Percentiles rank a stretch among this genome's conserved stretches.
These are phyloP conservation scores for Ceratobasidium sp. DNA, from an alignment of 1,284 basidiomycete genomes.

Conservation along the genomic window DNA sequence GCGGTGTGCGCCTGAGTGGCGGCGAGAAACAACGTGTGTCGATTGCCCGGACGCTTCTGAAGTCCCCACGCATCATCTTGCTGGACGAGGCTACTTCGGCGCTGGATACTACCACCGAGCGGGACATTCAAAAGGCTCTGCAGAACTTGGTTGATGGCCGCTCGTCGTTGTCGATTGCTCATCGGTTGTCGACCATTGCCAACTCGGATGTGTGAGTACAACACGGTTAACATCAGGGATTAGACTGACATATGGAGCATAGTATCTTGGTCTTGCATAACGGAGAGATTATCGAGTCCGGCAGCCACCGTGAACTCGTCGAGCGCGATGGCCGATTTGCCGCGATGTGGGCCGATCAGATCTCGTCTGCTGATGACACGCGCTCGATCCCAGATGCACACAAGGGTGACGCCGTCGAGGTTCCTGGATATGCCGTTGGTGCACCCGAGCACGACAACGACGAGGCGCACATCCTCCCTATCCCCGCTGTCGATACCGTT, in stretches of 20 bases:
- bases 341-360: conserved; percentile 81
- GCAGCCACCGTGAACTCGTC: conserved; percentile 74
- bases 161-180: conserved; percentile 79
- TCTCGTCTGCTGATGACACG: conserved; percentile 60
- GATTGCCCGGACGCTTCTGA: conserved; percentile 83
- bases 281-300: conserved; percentile 80
- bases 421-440: conserved; percentile 27
- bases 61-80: conserved; percentile 78
- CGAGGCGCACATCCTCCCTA: conserved; percentile 19
- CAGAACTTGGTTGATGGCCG: conserved; percentile 71
- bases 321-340: conserved; percentile 73
- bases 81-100: conserved; percentile 81
- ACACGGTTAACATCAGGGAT: conserved; percentile 43
- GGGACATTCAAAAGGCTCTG: conserved; percentile 82
- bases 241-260: conserved; percentile 39
- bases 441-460: conserved; percentile 14
- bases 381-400: conserved; percentile 46
- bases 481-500: conserved; percentile 23
- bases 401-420: conserved; percentile 58
- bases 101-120: conserved; percentile 82
- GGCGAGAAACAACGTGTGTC: conserved; percentile 88
- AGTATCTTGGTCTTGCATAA: conserved; percentile 84
- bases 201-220: conserved; percentile 68
- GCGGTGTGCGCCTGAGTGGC: conserved; percentile 77
- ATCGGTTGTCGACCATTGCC: conserved; percentile 79